Conservation (phyloP, 176 grass and related monocot genomes). For the Bromus sterilis region DNA sequence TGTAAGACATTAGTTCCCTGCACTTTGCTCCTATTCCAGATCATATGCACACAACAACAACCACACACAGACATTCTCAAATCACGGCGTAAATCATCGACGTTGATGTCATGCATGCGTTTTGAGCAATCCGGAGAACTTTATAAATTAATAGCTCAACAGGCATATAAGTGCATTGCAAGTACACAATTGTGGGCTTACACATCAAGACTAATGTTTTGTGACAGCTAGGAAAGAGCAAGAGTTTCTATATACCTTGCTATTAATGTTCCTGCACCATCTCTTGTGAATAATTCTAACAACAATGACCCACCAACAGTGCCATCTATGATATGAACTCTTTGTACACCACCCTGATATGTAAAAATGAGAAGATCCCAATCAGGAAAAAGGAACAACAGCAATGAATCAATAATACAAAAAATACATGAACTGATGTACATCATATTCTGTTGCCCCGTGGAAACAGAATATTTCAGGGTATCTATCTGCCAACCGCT, state of each 20-base stretch:
- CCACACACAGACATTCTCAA: not conserved
- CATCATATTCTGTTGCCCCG: not conserved
- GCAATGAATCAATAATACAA: not conserved
- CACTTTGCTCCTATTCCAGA: not conserved
- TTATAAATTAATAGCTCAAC: not conserved
- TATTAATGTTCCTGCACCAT: constrained; percentile 90
- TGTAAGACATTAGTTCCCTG: not conserved
- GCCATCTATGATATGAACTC: constrained; percentile 95
- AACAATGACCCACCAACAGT: constrained; percentile 81
- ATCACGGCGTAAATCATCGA: not conserved
- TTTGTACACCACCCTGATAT: constrained; percentile 84
- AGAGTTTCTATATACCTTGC: constrained; percentile 52
- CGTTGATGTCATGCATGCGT: not conserved
- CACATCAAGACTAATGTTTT: not conserved
- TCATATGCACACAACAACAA: not conserved
- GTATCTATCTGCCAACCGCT: too few species aligned
- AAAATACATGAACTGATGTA: not conserved
- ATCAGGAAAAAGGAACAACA: constrained; percentile 12
- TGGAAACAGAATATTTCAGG: not conserved
- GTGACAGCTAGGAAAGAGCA: not conserved
- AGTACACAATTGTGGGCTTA: not conserved
- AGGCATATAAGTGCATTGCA: not conserved
- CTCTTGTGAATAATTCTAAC: constrained; percentile 88
- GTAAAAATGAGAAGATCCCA: not conserved
- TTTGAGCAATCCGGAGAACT: not conserved